These are phyloP conservation scores for Trichothecium sympodiale DNA, from an alignment of 2,329 filamentous ascomycete species.

Conservation along the genomic window DNA sequence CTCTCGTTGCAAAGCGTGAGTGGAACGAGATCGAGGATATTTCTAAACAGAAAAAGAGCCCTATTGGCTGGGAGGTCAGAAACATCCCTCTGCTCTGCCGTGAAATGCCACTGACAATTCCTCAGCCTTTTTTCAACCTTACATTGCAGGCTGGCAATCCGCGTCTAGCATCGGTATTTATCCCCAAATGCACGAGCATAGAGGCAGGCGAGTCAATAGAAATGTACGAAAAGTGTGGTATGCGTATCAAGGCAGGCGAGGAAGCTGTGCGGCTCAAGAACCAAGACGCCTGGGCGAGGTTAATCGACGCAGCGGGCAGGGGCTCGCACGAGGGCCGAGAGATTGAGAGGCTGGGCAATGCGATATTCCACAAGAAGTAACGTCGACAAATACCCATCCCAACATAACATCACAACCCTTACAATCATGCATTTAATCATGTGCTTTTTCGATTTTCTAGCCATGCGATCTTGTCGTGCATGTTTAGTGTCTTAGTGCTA, in stretches of 20 bases:
- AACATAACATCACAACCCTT: too few species aligned
- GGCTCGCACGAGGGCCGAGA: slow-evolving; percentile 58
- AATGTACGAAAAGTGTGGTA: slow-evolving; percentile 95
- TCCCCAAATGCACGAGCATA: slow-evolving; percentile 73
- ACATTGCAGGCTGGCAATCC: slow-evolving; percentile 82
- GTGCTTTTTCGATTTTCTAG: too few species aligned
- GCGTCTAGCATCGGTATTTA: slow-evolving; percentile 70
- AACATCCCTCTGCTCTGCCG: not conserved
- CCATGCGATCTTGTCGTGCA: too few species aligned
- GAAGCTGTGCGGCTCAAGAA: slow-evolving; percentile 81
- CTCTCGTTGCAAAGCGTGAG: slow-evolving; percentile 78
- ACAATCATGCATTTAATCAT: too few species aligned
- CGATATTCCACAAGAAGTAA: slow-evolving; percentile 34
- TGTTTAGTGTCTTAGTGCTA: too few species aligned
- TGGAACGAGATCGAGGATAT: slow-evolving; percentile 90
- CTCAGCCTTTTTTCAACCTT: slow-evolving; percentile 84
- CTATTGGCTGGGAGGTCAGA: slow-evolving; percentile 91
- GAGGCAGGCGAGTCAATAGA: slow-evolving; percentile 60
- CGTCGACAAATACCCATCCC: too few species aligned
- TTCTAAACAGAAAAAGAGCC: slow-evolving; percentile 66
- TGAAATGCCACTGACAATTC: not conserved
- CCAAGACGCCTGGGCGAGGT: slow-evolving; percentile 57
- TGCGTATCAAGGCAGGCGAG: slow-evolving; percentile 80
- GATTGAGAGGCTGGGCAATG: slow-evolving; percentile 68
- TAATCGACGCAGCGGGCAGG: slow-evolving; percentile 64